Evolutionary conservation across 106 monocot genomes (phyloP).

Genomic region (Amphibolis antarctica): DNA sequence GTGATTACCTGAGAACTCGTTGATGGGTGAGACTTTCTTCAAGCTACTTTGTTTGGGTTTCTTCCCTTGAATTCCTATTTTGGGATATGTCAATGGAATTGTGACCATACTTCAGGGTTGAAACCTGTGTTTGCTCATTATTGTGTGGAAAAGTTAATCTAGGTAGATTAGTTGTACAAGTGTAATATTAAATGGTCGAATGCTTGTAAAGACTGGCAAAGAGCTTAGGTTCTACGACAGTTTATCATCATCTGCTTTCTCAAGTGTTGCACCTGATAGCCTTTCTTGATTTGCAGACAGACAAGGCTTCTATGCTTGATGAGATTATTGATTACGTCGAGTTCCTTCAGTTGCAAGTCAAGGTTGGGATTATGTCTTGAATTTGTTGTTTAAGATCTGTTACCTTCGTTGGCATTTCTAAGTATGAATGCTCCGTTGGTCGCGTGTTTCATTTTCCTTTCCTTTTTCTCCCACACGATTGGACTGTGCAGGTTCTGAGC

Average conservation of each 20-base stretch:
- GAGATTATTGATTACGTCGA: slow-evolving; percentile 89
- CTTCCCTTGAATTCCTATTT: no score
- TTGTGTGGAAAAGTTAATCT: not conserved
- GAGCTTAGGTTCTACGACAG: no score
- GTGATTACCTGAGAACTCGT: no score
- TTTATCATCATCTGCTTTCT: no score
- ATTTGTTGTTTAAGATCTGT: not conserved
- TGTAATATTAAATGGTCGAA: no score
- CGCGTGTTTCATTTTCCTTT: not conserved
- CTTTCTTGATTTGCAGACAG: slow-evolving; percentile 38
- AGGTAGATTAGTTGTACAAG: no score
- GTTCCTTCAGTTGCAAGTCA: slow-evolving; percentile 88
- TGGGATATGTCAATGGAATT: no score
- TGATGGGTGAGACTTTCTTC: no score
- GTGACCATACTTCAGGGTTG: not conserved
- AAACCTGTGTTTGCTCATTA: not conserved
- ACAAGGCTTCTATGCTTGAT: slow-evolving; percentile 92
- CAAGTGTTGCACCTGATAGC: no score
- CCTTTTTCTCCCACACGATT: no score
- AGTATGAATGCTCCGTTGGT: not conserved
- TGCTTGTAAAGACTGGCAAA: no score
- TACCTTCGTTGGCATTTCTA: not conserved
- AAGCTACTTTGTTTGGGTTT: no score
- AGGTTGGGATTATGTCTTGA: slow-evolving; percentile 29
- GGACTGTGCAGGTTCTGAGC: slow-evolving; percentile 59